These are phyloP conservation scores for Aspergillus ostianus DNA, from an alignment of 495 filamentous ascomycete genomes.

Conservation along the genomic window DNA sequence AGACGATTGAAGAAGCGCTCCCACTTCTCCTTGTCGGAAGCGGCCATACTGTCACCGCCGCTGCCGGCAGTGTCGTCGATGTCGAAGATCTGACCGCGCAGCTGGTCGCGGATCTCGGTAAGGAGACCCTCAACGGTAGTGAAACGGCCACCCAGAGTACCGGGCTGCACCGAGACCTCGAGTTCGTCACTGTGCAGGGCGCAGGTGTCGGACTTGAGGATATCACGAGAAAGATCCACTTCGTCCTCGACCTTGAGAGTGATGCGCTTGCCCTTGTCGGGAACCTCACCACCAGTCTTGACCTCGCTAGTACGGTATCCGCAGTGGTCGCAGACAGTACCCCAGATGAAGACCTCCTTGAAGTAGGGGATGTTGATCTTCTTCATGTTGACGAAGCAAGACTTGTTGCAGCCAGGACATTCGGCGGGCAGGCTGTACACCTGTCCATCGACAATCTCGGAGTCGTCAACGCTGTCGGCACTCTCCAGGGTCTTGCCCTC, in stretches of 20 bases:
- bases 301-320: conserved; percentile 95
- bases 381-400: conserved; percentile 86
- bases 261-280: conserved; percentile 81
- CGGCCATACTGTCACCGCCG: conserved; percentile 73
- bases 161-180: conserved; percentile 77
- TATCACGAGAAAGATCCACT: conserved; percentile 85
- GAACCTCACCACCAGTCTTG: conserved; percentile 92
- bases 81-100: conserved; percentile 83
- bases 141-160: conserved; percentile 94
- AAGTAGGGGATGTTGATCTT: conserved; percentile 96
- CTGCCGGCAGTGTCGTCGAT: conserved; percentile 48
- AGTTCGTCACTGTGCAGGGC: conserved; percentile 81
- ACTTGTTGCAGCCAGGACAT: conserved; percentile 85
- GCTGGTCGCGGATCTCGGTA: conserved; percentile 88
- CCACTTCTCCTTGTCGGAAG: conserved; percentile 68
- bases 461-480: conserved; percentile 49
- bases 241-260: conserved; percentile 68
- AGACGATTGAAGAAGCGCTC: conserved; percentile 74
- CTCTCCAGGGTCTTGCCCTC: conserved; percentile 20
- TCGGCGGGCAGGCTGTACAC: conserved; percentile 86
- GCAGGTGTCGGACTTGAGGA: conserved; percentile 94
- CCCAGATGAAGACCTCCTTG: conserved; percentile 91
- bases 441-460: conserved; percentile 82
- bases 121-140: conserved; percentile 94
- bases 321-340: conserved; percentile 81